Conservation (phyloP, 2,329 filamentous ascomycete species). For the Domatiomyces globalis region DNA sequence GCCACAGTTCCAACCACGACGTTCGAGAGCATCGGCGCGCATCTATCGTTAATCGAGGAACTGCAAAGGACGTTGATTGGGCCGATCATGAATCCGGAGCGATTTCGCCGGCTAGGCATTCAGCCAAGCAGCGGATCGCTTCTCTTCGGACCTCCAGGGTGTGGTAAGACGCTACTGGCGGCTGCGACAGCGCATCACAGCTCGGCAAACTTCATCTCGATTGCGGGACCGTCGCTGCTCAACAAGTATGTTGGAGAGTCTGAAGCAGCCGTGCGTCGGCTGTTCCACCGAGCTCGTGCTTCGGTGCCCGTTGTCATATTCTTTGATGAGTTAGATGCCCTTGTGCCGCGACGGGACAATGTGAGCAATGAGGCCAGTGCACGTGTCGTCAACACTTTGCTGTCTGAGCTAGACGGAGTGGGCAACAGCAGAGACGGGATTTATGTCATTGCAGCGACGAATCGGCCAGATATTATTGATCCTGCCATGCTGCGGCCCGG, state of each 20-base stretch:
- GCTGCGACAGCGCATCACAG: constrained; percentile 94
- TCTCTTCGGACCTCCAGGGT: constrained; percentile 92
- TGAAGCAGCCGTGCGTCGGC: constrained; percentile 79
- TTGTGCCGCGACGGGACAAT: constrained; percentile 73
- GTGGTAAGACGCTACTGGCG: constrained; percentile 88
- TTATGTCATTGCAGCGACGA: constrained; percentile 89
- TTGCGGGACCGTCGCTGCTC: constrained; percentile 88
- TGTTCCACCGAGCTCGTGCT: constrained; percentile 75
- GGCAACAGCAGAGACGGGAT: constrained; percentile 62
- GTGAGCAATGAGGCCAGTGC: constrained; percentile 67
- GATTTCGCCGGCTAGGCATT: constrained; percentile 65
- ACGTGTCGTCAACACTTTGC: constrained; percentile 83
- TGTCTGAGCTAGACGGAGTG: constrained; percentile 86
- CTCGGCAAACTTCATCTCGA: constrained; percentile 93
- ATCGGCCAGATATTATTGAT: constrained; percentile 92
- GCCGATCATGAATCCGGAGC: constrained; percentile 68
- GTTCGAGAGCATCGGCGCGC: constrained; percentile 81
- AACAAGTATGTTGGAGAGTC: constrained; percentile 98
- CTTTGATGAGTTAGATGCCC: constrained; percentile 91
- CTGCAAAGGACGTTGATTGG: constrained; percentile 76
- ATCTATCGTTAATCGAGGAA: constrained; percentile 63
- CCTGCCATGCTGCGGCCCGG: constrained; percentile 87
- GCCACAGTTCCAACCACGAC: constrained; percentile 86
- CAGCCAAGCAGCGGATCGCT: constrained; percentile 72
- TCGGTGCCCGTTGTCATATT: constrained; percentile 89